Evolutionary conservation across 345 rosid species (phyloP).

Genomic region (Hypericum androsaemum): DNA sequence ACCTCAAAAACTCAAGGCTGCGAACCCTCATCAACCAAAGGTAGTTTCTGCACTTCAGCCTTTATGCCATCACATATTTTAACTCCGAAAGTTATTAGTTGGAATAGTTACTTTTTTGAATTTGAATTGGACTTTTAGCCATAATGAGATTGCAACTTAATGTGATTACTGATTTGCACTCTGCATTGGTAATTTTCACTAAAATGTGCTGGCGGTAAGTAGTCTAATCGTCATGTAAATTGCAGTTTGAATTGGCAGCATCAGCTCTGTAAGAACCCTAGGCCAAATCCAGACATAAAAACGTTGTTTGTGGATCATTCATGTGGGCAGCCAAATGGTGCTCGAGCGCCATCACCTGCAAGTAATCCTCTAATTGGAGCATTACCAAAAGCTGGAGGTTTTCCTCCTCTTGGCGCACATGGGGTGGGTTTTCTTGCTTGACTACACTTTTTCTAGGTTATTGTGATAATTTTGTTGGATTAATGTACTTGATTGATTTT

Average conservation of each 20-base stretch:
- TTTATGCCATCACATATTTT: too few species aligned
- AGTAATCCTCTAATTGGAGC: conserved; percentile 18
- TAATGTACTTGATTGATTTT: conserved; percentile 7
- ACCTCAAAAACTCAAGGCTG: conserved; percentile 22
- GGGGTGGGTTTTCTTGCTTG: neutral
- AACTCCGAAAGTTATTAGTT: too few species aligned
- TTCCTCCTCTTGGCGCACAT: neutral
- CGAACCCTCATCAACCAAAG: conserved; percentile 38
- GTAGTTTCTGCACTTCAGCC: conserved; percentile 15
- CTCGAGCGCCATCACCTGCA: conserved; percentile 11
- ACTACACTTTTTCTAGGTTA: neutral
- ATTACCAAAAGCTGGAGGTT: neutral
- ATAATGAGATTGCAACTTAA: too few species aligned
- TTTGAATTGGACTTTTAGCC: too few species aligned
- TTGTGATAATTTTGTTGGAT: too few species aligned
- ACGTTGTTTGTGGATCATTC: conserved; percentile 41
- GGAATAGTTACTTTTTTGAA: too few species aligned
- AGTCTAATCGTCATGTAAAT: too few species aligned
- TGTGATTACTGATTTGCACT: too few species aligned
- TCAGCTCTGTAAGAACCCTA: conserved; percentile 26
- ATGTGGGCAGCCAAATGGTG: conserved; percentile 18
- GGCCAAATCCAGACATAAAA: conserved; percentile 28
- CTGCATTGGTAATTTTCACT: too few species aligned
- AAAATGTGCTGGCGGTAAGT: too few species aligned
- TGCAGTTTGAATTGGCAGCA: conserved; percentile 57